Evolutionary conservation across 192 early-diverging fungal genomes (phyloP), one percentile per base, ranked within the genome.

Genomic region (Gorgonomyces haynaldii): DNA sequence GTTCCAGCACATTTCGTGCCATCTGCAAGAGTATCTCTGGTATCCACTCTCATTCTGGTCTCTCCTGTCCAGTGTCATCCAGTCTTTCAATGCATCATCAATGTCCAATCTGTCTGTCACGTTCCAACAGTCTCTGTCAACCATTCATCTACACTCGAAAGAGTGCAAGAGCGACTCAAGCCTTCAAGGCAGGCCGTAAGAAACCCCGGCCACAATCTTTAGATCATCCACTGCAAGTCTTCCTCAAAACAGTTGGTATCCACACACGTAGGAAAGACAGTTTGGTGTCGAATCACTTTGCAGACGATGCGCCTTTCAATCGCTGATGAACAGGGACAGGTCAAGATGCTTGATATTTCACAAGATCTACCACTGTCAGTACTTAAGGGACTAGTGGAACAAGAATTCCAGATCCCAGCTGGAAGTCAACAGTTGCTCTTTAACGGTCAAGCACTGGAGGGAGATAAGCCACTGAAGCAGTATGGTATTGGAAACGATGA

Each of bases 371-470:
- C 58, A 56, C 43, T 66, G n/a, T 42, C 40, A 7, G 53, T 84
- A 62, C 66, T 92, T 24, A 70, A 76, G 48, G 89, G 85, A 19
- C 68, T 96, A 19, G 69, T 89, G n/a, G 89, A 92, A 62, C 76
- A 67, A n/a, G 85, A 91, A 62, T 80, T 83, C 47, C 62, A 68
- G 10, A 78, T 85, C 35, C 68, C 85, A 2, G 54, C 73, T 9
- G 60, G 37, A 4, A 62, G 76, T 22, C 89, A 91, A 57, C 34
- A 50, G 1, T 42, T 98, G 23, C 54, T 62, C 43, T 72, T 81
- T 60, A 80, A 92, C 42, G 82, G 84, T 10, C 45, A 44, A 7
- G 65, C 62, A 52, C 67, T 92, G 4, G 52, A 41, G 1, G 80
- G 84, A 30, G 58, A 57, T 0, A 69, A 78, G 32, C 69, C 85